Base-by-base conservation (phyloP, 495 filamentous ascomycete species). In the Podospora anserina region DNA sequence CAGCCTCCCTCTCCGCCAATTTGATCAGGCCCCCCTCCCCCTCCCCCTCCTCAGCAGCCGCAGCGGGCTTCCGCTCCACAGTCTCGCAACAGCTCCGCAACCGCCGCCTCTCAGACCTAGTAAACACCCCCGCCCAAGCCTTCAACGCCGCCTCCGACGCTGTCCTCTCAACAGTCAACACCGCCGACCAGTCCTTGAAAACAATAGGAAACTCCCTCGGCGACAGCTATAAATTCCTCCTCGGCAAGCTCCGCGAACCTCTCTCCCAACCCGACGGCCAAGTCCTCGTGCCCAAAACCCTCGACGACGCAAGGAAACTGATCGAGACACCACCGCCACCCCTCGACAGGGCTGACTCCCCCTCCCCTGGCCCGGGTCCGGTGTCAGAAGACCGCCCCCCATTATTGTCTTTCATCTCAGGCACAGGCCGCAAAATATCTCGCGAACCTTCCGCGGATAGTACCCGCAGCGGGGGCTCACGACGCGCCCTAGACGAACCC, bases 221-320 rank as follows among this genome's bases (percentile, higher is more conserved):
- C 34, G 91, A 90, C 71, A 96, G 92, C 74, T 96, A 97, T 80
- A 96, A 94, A 72, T 96, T 98, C 69, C 81, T 98, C 11, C 89
- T 99, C 63, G 94, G 94, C 53, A 91, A 93, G 70, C 86, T 97
- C 28, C 90, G 90, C 71, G 93, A 97, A 71, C 85, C 80, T 27
- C 77, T 78, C 59, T 79, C 78, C 60, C 49, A 57, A 59, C 34
- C 69, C 5, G 70, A 81, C 55, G 79, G 79, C 59, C 77, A 81
- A 61, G 74, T 89, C 26, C 72, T 84, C 28, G 81, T 97, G 1
- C 95, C 95, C 15, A 92, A 92, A 69, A 98, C 95, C 7, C 81
- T 99, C 1, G 95, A 95, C 64, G 95, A 99, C 70, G 95, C 94
- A 26, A 86, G 93, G 57, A 93, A 90, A 76, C 85, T 99, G 13